Percentiles rank a stretch among this genome's conserved stretches.
Conservation (phyloP, 176 grass and related monocot genomes). For the Zizania latifolia region DNA sequence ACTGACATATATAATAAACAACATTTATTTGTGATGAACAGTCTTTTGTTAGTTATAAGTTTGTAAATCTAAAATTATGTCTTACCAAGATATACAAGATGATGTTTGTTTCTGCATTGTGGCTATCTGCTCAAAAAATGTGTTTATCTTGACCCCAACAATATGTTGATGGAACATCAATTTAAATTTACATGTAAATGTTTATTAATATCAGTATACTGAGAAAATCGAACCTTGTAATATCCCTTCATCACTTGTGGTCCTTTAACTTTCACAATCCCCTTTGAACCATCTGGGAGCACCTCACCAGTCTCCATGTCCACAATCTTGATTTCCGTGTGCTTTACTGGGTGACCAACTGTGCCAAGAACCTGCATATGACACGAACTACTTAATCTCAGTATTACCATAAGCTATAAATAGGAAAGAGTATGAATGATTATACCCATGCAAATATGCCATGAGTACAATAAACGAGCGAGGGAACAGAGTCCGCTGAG, state of each 20-base stretch:
- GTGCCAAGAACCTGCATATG: constrained; percentile 83
- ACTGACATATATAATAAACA: neutral
- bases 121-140: too few species aligned
- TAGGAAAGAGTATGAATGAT: neutral
- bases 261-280: constrained; percentile 85
- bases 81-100: neutral
- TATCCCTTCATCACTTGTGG: constrained; percentile 92
- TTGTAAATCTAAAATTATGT: neutral
- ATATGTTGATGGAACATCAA: constrained; percentile 17
- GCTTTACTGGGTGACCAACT: constrained; percentile 67
- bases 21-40: neutral
- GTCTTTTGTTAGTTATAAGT: neutral
- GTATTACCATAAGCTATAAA: constrained; percentile 13
- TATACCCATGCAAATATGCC: neutral
- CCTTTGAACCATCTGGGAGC: constrained; percentile 89
- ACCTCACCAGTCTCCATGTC: constrained; percentile 54
- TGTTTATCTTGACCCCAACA: neutral
- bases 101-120: neutral
- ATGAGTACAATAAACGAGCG: neutral
- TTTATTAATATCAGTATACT: constrained; percentile 1
- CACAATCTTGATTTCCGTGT: constrained; percentile 77
- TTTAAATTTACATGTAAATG: neutral
- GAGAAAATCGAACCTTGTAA: constrained; percentile 70
- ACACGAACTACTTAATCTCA: constrained; percentile 22
- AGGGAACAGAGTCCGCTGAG: too few species aligned